A percentile compares a stretch with the other conserved stretches of the same genome.
These are phyloP conservation scores for Phytophthora fragariaefolia DNA, from an alignment of 352 stramenopile genomes.

Conservation along the genomic window DNA sequence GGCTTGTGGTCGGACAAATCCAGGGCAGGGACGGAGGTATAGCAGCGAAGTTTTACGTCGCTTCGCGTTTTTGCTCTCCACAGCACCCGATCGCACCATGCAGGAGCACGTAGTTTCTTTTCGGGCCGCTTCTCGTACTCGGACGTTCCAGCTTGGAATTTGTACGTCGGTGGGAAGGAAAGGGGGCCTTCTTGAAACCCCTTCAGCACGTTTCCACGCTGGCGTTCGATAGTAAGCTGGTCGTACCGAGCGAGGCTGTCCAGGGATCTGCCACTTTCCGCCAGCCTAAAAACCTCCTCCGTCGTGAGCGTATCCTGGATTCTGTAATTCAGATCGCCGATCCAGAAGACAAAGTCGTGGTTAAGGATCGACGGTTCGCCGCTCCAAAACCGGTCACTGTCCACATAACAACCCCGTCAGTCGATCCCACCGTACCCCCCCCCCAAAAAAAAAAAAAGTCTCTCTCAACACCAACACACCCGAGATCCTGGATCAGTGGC, in stretches of 20 bases:
- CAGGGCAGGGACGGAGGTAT: constrained; percentile 89
- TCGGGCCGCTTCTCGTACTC: constrained; percentile 97
- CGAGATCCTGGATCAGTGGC: constrained; percentile 35
- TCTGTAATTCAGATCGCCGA: constrained; percentile 93
- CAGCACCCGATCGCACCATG: constrained; percentile 94
- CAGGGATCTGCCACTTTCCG: constrained; percentile 48
- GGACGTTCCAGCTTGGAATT: constrained; percentile 96
- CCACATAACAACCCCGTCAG: constrained; percentile 6
- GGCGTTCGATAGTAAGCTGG: constrained; percentile 77
- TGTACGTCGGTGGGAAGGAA: constrained; percentile 97
- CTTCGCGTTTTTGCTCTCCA: constrained; percentile 72
- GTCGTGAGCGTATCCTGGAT: constrained; percentile 81
- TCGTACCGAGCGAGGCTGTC: constrained; percentile 53
- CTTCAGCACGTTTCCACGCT: constrained; percentile 78
- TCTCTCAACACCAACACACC: constrained; percentile 17
- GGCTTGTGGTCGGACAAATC: constrained; percentile 99
- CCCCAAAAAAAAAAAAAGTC: neutral
- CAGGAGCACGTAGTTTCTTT: constrained; percentile 98
- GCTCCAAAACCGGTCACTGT: constrained; percentile 50
- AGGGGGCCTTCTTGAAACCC: constrained; percentile 93
- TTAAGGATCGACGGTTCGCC: constrained; percentile 89
- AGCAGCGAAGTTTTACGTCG: constrained; percentile 79
- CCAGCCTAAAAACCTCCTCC: constrained; percentile 76
- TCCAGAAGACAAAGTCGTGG: constrained; percentile 99
- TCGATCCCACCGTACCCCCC: neutral